Evolutionary conservation across 305 asterid species (phyloP).

Genomic region (Fraxinus ornus): DNA sequence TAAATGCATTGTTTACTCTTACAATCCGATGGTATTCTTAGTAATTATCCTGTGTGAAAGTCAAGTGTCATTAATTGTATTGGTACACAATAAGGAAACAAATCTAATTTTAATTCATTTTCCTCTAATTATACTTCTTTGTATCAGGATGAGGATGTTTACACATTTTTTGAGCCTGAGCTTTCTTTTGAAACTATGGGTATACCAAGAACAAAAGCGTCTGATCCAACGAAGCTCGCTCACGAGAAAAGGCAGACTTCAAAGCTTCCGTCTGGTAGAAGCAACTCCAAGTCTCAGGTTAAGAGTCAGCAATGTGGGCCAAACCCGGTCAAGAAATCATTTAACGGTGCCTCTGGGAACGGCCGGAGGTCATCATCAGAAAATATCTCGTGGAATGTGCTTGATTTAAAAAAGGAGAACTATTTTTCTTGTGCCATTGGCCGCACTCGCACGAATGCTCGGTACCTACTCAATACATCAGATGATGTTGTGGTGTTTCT

Average conservation of each 20-base stretch:
- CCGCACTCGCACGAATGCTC: slow-evolving; percentile 72
- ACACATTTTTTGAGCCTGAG: slow-evolving; percentile 90
- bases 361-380: slow-evolving; percentile 53
- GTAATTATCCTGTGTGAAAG: background rate
- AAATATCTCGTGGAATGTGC: slow-evolving; percentile 74
- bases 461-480: slow-evolving; percentile 62
- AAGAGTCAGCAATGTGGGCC: slow-evolving; percentile 32
- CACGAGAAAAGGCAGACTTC: slow-evolving; percentile 43
- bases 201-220: slow-evolving; percentile 48
- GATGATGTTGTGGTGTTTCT: slow-evolving; percentile 70
- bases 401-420: slow-evolving; percentile 87
- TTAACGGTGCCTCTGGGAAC: slow-evolving; percentile 13
- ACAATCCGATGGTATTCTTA: background rate
- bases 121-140: background rate
- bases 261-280: slow-evolving; percentile 43
- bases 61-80: background rate
- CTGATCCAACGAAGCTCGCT: slow-evolving; percentile 42
- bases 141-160: slow-evolving; percentile 87
- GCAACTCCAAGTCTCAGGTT: slow-evolving; percentile 44
- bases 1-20: background rate
- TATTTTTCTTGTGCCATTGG: slow-evolving; percentile 90
- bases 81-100: background rate
- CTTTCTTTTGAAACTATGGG: slow-evolving; percentile 60
- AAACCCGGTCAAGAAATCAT: slow-evolving; percentile 41
- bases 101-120: background rate